A percentile compares a stretch with the other conserved stretches of the same genome.
These are phyloP conservation scores for Hordeum pubiflorum DNA, from an alignment of 202 grass and related monocot genomes.

Conservation along the genomic window DNA sequence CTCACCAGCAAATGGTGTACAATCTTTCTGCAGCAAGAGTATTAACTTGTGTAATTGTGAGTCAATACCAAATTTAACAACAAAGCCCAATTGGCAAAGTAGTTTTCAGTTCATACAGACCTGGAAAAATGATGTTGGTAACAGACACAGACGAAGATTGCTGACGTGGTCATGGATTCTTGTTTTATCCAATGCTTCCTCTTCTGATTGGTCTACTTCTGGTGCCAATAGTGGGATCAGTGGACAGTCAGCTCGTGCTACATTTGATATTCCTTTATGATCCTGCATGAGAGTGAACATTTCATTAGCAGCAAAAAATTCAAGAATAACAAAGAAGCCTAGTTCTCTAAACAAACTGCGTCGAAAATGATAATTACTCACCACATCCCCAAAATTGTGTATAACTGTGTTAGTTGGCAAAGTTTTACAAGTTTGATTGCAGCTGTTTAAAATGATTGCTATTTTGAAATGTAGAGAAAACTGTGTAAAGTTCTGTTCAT, in stretches of 20 bases:
- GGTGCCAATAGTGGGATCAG: slow-evolving; percentile 53
- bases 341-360: not conserved
- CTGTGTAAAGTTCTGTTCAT: not conserved
- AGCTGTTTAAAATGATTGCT: not conserved
- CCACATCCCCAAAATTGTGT: not conserved
- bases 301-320: not conserved
- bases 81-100: not conserved
- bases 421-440: not conserved
- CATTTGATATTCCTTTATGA: slow-evolving; percentile 97
- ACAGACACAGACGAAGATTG: slow-evolving; percentile 83
- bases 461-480: not conserved
- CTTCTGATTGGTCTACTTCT: slow-evolving; percentile 43
- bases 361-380: not conserved
- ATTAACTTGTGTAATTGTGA: slow-evolving; percentile 67
- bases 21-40: slow-evolving; percentile 91
- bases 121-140: slow-evolving; percentile 98
- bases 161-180: slow-evolving; percentile 89
- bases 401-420: not conserved
- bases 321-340: slow-evolving; percentile 6
- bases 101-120: slow-evolving; percentile 27
- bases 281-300: slow-evolving; percentile 46
- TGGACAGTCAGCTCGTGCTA: slow-evolving; percentile 80
- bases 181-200: slow-evolving; percentile 37
- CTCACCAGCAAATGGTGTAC: slow-evolving; percentile 73
- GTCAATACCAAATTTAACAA: slow-evolving; percentile 23